These are phyloP conservation scores for Afroboletus lepidellus DNA, from an alignment of 1,284 basidiomycete species.

Conservation along the genomic window DNA sequence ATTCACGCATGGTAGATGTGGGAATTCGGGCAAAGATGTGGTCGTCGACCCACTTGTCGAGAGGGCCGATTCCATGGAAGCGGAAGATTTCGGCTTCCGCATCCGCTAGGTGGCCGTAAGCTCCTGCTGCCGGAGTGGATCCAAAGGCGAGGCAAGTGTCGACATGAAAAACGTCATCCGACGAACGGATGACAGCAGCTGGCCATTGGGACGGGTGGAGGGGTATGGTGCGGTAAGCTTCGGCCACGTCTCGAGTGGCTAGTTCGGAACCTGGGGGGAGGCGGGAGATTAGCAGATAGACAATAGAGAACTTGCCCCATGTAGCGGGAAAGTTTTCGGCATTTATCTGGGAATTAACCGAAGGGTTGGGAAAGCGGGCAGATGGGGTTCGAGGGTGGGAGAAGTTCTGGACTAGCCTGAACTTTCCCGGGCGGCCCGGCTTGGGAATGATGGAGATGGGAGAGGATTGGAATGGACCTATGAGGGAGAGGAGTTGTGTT, in stretches of 20 bases:
- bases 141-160: background rate
- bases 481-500: background rate
- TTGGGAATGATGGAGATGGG: constrained; percentile 4
- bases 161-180: background rate
- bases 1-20: background rate
- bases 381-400: background rate
- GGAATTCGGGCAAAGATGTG: background rate
- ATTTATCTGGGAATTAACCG: background rate
- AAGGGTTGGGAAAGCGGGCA: background rate
- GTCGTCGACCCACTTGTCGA: background rate
- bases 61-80: background rate
- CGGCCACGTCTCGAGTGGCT: background rate
- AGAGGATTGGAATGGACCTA: constrained; percentile 6
- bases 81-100: constrained; percentile 13
- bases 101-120: constrained; percentile 35
- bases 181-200: background rate
- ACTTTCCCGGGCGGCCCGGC: background rate
- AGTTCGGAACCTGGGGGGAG: background rate
- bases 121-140: constrained; percentile 1
- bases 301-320: background rate
- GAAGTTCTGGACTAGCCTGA: constrained; percentile 1
- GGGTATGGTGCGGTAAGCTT: background rate
- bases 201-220: background rate
- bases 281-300: background rate
- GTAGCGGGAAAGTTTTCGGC: background rate